Conservation (phyloP, 805 yeast genomes). For the Monosporozyma unispora region DNA sequence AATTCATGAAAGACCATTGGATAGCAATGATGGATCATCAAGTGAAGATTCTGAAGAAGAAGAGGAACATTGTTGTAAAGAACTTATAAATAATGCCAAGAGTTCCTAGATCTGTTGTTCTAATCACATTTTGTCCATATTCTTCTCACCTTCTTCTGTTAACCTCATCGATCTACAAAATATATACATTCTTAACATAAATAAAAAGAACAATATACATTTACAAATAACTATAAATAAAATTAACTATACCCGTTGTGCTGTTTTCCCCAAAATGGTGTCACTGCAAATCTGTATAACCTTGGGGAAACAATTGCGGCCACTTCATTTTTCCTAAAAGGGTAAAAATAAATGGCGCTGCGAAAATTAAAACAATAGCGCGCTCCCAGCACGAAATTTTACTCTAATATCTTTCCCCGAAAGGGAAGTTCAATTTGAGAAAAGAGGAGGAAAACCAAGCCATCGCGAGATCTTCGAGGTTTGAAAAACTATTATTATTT, state of each 20-base stretch:
- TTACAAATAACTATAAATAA: neutral
- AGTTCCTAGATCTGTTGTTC: neutral
- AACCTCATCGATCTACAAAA: neutral
- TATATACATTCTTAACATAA: neutral
- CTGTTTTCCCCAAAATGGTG: neutral
- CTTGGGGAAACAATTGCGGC: neutral
- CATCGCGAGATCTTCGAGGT: neutral
- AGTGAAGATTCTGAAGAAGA: neutral
- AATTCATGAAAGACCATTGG: neutral
- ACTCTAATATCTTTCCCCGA: neutral
- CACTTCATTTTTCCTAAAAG: neutral
- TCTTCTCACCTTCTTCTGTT: neutral
- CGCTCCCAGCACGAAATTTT: neutral
- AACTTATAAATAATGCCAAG: neutral
- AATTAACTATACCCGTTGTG: neutral
- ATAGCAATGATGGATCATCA: neutral
- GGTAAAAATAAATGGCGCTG: neutral
- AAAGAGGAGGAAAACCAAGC: neutral
- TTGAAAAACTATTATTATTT: neutral
- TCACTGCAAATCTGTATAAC: neutral
- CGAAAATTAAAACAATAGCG: neutral
- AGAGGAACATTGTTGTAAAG: neutral
- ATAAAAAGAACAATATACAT: neutral
- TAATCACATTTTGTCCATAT: neutral
- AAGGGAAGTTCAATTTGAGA: neutral